Percentiles rank a stretch among this genome's conserved stretches.
Evolutionary conservation across 768 basidiomycete genomes (phyloP).

Genomic region (Pleurotus tuoliensis): DNA sequence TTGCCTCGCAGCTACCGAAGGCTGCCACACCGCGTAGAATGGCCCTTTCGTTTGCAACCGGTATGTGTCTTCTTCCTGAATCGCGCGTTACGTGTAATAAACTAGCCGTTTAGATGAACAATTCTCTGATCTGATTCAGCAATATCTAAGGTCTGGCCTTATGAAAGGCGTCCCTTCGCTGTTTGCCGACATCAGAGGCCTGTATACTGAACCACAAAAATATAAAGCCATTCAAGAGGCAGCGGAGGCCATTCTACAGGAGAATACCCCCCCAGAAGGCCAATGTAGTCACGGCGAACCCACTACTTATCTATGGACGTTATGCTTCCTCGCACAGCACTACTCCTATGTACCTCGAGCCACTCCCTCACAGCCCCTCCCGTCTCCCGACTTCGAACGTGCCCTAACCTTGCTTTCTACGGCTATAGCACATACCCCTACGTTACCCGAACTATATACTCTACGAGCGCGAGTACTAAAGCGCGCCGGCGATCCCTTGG

Average conservation of each 20-base stretch:
- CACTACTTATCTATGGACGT: constrained; percentile 86
- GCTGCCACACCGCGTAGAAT: constrained; percentile 73
- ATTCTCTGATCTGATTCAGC: constrained; percentile 60
- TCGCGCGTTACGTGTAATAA: neutral
- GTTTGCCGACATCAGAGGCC: constrained; percentile 86
- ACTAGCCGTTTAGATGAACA: constrained; percentile 33
- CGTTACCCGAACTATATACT: constrained; percentile 85
- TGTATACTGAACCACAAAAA: constrained; percentile 69
- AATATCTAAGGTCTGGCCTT: constrained; percentile 69
- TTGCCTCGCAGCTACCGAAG: constrained; percentile 59
- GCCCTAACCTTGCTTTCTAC: constrained; percentile 60
- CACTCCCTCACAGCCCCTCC: constrained; percentile 3
- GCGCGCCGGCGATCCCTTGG: constrained; percentile 73
- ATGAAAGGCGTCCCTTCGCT: constrained; percentile 88
- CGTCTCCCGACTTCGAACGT: constrained; percentile 15
- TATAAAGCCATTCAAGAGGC: constrained; percentile 65
- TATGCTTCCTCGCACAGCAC: constrained; percentile 94
- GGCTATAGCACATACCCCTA: constrained; percentile 85
- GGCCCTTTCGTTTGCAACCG: constrained; percentile 62
- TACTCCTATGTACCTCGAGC: constrained; percentile 60
- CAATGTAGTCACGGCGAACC: constrained; percentile 41
- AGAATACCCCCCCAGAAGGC: constrained; percentile 11
- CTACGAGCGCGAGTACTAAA: constrained; percentile 83
- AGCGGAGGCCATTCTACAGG: constrained; percentile 43
- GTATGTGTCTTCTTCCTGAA: neutral